Percentiles rank a stretch among this genome's conserved stretches.
phyloP scores from a whole-genome alignment of 495 filamentous ascomycete species.

The Penicillium psychrofluorescens region DNA sequence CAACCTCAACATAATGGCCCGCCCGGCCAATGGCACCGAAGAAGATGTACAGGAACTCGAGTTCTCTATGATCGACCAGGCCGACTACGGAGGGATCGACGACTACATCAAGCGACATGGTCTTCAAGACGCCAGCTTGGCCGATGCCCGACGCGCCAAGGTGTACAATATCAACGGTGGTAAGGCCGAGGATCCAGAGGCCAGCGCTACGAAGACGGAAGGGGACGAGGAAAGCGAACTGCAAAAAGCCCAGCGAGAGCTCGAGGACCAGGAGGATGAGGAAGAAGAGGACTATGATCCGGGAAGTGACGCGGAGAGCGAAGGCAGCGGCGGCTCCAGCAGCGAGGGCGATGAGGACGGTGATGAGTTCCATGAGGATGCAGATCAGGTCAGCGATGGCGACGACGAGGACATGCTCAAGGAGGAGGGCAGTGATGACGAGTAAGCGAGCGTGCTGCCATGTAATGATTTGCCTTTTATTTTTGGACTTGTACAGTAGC shows the following conservation, averaged over 20 bases:
- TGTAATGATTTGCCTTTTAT: not conserved
- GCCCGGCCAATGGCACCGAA: conserved; percentile 27
- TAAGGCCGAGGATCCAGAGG: conserved; percentile 42
- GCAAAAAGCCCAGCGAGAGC: conserved; percentile 63
- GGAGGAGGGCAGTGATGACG: conserved; percentile 32
- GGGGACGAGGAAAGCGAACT: conserved; percentile 48
- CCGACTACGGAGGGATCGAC: conserved; percentile 77
- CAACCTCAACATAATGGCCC: conserved; percentile 73
- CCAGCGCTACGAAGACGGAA: conserved; percentile 20
- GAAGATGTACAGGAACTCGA: conserved; percentile 62
- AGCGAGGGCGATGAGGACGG: conserved; percentile 46
- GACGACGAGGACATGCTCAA: conserved; percentile 43
- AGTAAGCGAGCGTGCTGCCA: not conserved
- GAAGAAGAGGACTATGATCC: conserved; percentile 88
- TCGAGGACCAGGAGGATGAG: conserved; percentile 63
- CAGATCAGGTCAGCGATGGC: conserved; percentile 29
- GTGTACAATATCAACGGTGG: conserved; percentile 55
- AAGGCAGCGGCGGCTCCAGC: conserved; percentile 57
- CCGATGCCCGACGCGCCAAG: conserved; percentile 80
- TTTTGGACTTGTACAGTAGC: not conserved
- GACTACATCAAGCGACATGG: conserved; percentile 72
- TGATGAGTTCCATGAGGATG: conserved; percentile 40
- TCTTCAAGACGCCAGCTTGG: conserved; percentile 87
- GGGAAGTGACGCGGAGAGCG: conserved; percentile 66
- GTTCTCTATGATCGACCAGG: conserved; percentile 83